A percentile compares a stretch with the other conserved stretches of the same genome.
These are phyloP conservation scores for Solanum pinnatisectum DNA, from an alignment of 257 asterid genomes.

Conservation along the genomic window DNA sequence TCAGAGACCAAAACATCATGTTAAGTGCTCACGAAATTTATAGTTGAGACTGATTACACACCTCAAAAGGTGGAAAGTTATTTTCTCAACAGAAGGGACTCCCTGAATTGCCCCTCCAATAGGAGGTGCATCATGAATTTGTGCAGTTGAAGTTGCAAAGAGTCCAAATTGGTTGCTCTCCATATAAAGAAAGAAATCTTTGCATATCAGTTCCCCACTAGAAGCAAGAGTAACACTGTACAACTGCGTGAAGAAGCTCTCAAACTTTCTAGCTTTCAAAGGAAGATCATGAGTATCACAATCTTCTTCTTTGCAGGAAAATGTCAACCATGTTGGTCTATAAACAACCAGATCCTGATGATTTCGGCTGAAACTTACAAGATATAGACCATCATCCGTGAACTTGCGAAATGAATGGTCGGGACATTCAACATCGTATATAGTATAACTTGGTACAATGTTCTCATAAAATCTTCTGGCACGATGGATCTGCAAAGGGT, in stretches of 20 bases:
- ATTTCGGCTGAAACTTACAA: slow-evolving; percentile 87
- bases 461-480: slow-evolving; percentile 88
- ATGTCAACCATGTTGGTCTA: slow-evolving; percentile 90
- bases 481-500: slow-evolving; percentile 39
- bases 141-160: slow-evolving; percentile 92
- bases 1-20: not conserved
- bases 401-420: slow-evolving; percentile 89
- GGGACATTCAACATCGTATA: slow-evolving; percentile 85
- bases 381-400: slow-evolving; percentile 91
- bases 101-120: slow-evolving; percentile 88
- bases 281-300: slow-evolving; percentile 64
- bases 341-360: slow-evolving; percentile 84
- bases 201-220: slow-evolving; percentile 83
- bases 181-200: slow-evolving; percentile 78
- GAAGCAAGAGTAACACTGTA: slow-evolving; percentile 70
- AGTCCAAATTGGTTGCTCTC: slow-evolving; percentile 73
- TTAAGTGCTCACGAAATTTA: not conserved
- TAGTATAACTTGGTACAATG: slow-evolving; percentile 79
- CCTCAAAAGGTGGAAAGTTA: slow-evolving; percentile 93
- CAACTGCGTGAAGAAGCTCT: slow-evolving; percentile 78
- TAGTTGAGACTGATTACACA: slow-evolving; percentile 23
- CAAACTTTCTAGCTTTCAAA: slow-evolving; percentile 71
- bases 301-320: slow-evolving; percentile 63
- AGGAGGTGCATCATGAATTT: slow-evolving; percentile 76
- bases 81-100: slow-evolving; percentile 80